These are phyloP conservation scores for Penicillium sp. DNA, from an alignment of 2,329 filamentous ascomycete genomes.

Conservation along the genomic window DNA sequence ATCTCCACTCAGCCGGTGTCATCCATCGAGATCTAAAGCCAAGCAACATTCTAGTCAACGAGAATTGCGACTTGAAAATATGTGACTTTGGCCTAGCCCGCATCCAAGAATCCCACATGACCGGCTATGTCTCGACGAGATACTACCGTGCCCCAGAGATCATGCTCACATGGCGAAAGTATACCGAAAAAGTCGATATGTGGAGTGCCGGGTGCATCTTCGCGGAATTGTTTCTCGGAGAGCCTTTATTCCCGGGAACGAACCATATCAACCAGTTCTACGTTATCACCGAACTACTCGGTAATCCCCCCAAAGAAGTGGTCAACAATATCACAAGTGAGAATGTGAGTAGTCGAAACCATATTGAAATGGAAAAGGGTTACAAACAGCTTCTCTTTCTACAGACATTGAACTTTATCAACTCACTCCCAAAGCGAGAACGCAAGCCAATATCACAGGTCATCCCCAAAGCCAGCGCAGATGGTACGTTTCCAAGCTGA, in stretches of 20 bases:
- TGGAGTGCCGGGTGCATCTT: conserved; percentile 99
- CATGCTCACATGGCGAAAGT: conserved; percentile 99
- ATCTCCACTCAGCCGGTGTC: conserved; percentile 96
- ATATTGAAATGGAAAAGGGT: not conserved
- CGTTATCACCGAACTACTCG: conserved; percentile 97
- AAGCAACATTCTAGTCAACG: conserved; percentile 98
- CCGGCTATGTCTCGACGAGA: conserved; percentile 94
- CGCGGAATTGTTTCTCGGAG: conserved; percentile 97
- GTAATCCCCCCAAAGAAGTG: conserved; percentile 93
- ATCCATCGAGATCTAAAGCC: conserved; percentile 97
- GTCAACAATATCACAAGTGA: conserved; percentile 97
- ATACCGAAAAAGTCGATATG: conserved; percentile 97
- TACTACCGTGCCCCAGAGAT: conserved; percentile 99
- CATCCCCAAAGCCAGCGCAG: conserved; percentile 87
- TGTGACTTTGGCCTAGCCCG: conserved; percentile 97
- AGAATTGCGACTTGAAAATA: conserved; percentile 99
- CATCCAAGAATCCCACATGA: conserved; percentile 99
- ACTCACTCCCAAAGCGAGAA: conserved; percentile 90
- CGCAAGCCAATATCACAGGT: conserved; percentile 80
- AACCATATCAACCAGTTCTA: conserved; percentile 99
- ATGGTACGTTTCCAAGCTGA: conserved; percentile 56
- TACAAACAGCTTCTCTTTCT: not conserved
- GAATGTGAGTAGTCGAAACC: conserved; percentile 62
- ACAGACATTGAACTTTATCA: conserved; percentile 91
- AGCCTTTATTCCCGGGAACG: conserved; percentile 95